Evolutionary conservation across 2,329 filamentous ascomycete species (phyloP), one percentile per base, ranked within the genome.

Genomic region (Pezicula rhizophila): DNA sequence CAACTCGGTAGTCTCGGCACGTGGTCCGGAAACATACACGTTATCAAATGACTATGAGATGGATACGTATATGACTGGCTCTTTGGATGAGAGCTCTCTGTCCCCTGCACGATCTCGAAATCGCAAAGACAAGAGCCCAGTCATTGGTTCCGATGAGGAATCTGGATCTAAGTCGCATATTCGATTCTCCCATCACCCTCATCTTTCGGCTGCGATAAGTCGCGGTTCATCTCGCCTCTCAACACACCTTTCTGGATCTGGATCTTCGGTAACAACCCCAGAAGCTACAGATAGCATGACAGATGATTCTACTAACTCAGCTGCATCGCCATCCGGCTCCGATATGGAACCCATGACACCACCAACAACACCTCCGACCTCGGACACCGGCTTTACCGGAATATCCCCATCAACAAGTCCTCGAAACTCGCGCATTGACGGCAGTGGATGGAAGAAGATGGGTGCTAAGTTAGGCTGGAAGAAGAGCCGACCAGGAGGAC

Each of bases 281-380:
- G 69, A 54, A 62, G 60, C 66, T 53, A 66, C 75, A 42, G 73
- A 78, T 26, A 71, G 73, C 18, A 65, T 81, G 50, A 80, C 78
- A 1, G 85, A 89, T 57, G 85, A 88, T 62, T 85, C 78, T 51
- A 78, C 76, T 48, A 78, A 77, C 52, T 75, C 76, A n/a, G 74
- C 40, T 11, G 40, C 74, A 49, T 82, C 81, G 45, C 72, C 79
- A 31, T 66, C 74, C 43, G 54, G 48, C 10, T 61, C 59, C 33
- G 64, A 68, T 23, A 70, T 73, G 51, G 84, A 85, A 60, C 84
- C 76, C 3, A 83, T 89, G 73, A 90, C 87, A 3, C 87, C 87
- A 0, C 86, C 86, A 1, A 87, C 79, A 2, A 87, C 83, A 3
- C 84, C 87, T 31, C 85, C 85, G 0, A 79, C 76, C 1, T 75